A percentile compares a stretch with the other conserved stretches of the same genome.
Evolutionary conservation across 805 yeast species (phyloP).

Genomic region (Kregervanrija pseudodelftensis): DNA sequence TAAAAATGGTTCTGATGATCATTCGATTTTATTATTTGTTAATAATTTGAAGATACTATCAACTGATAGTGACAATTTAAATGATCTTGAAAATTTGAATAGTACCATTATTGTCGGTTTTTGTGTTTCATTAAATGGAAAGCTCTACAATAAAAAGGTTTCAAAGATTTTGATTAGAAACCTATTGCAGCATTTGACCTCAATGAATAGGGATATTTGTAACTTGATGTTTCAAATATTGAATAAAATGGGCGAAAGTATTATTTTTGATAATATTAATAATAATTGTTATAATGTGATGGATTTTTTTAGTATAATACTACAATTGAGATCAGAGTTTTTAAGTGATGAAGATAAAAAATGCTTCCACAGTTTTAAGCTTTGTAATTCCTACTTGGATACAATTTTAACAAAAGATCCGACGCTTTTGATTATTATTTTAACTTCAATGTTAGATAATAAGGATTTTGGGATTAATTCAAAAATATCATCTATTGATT

Average conservation of each 20-base stretch:
- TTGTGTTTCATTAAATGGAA: conserved; percentile 5
- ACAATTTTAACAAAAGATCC: conserved; percentile 8
- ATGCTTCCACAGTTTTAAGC: conserved; percentile 6
- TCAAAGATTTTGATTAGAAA: conserved; percentile 1
- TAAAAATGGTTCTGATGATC: not conserved
- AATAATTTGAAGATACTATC: not conserved
- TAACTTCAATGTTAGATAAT: conserved; percentile 11
- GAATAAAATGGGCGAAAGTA: conserved; percentile 1
- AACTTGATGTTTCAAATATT: conserved; percentile 6
- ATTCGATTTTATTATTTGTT: not conserved
- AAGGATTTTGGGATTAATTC: not conserved
- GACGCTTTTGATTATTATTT: conserved; percentile 6
- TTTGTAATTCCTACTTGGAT: conserved; percentile 11
- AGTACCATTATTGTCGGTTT: conserved; percentile 7
- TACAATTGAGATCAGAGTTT: conserved; percentile 7
- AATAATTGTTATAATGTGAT: conserved; percentile 5
- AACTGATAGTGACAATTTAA: not conserved
- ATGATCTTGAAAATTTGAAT: not conserved
- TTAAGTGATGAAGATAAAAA: conserved; percentile 2
- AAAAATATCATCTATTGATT: conserved; percentile 15
- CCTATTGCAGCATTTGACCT: conserved; percentile 1
- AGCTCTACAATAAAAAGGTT: conserved; percentile 1
- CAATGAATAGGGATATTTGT: conserved; percentile 5
- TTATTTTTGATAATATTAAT: not conserved
- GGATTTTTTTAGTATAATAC: conserved; percentile 4